Evolutionary conservation across 495 filamentous ascomycete species (phyloP).

Genomic region (Aspergillus cristatus): DNA sequence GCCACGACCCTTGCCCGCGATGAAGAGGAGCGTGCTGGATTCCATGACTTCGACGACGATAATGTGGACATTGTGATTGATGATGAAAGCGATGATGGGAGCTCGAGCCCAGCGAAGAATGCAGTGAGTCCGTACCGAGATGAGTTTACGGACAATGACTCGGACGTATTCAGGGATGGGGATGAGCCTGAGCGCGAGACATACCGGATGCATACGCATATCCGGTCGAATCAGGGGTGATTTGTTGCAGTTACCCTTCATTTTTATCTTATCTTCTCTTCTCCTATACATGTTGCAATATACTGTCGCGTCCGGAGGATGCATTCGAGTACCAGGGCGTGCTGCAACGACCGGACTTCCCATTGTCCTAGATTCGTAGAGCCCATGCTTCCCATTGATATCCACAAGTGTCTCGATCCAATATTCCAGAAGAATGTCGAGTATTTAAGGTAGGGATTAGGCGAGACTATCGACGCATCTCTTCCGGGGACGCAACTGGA

Average conservation of each 20-base stretch:
- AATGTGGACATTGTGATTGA: slow-evolving; percentile 33
- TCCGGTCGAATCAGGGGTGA: slow-evolving; percentile 11
- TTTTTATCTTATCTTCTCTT: no score
- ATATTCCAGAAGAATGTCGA: no score
- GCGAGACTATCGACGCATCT: no score
- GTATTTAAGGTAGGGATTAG: no score
- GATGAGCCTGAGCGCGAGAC: slow-evolving; percentile 30
- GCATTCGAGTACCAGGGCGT: no score
- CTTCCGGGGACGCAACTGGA: no score
- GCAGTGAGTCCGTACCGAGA: slow-evolving; percentile 32
- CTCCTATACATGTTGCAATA: no score
- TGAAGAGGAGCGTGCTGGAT: slow-evolving; percentile 41
- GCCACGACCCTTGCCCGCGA: slow-evolving; percentile 37
- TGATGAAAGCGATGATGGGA: slow-evolving; percentile 28
- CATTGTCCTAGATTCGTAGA: no score
- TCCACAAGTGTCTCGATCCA: no score
- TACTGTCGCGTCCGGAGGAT: no score
- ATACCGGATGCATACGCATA: slow-evolving; percentile 40
- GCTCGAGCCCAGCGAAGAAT: slow-evolving; percentile 13
- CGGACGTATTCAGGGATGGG: slow-evolving; percentile 35
- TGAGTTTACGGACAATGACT: slow-evolving; percentile 48
- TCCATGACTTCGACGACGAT: slow-evolving; percentile 34
- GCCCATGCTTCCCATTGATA: no score
- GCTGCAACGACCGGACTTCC: no score
- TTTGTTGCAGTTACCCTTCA: neutral